Evolutionary conservation across 164 flowering plant species (phyloP).

Genomic region (Kingdonia uniflora): DNA sequence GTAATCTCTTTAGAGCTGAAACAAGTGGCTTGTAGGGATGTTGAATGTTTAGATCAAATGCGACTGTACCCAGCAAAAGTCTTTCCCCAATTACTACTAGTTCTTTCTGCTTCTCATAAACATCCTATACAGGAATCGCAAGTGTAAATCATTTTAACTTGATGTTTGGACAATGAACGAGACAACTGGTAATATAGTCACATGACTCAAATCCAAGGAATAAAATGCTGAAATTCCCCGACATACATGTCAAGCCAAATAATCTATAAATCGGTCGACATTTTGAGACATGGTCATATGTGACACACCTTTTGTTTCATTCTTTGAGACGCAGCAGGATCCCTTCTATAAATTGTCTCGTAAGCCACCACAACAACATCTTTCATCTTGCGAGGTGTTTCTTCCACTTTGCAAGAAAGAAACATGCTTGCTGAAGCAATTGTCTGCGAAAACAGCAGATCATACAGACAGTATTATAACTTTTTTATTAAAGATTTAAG

Average conservation of each 20-base stretch:
- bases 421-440: slow-evolving; percentile 58
- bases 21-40: slow-evolving; percentile 61
- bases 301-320: slow-evolving; percentile 39
- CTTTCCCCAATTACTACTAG: slow-evolving; percentile 43
- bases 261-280: no score
- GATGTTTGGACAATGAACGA: no score
- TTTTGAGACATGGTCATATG: background rate
- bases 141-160: slow-evolving; percentile 1
- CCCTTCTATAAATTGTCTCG: slow-evolving; percentile 33
- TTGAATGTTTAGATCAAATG: slow-evolving; percentile 46
- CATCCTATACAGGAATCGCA: slow-evolving; percentile 25
- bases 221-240: no score
- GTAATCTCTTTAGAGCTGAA: slow-evolving; percentile 39
- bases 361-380: slow-evolving; percentile 48
- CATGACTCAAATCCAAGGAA: no score
- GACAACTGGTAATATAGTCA: no score
- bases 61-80: slow-evolving; percentile 40
- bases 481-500: no score
- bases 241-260: no score
- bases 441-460: slow-evolving; percentile 25
- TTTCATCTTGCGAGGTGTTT: slow-evolving; percentile 38
- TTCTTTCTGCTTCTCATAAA: slow-evolving; percentile 49
- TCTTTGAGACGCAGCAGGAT: slow-evolving; percentile 39
- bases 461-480: background rate
- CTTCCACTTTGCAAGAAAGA: slow-evolving; percentile 59